phyloP scores from a whole-genome alignment of 352 stramenopile genomes.

The Phytophthora chlamydospora region DNA sequence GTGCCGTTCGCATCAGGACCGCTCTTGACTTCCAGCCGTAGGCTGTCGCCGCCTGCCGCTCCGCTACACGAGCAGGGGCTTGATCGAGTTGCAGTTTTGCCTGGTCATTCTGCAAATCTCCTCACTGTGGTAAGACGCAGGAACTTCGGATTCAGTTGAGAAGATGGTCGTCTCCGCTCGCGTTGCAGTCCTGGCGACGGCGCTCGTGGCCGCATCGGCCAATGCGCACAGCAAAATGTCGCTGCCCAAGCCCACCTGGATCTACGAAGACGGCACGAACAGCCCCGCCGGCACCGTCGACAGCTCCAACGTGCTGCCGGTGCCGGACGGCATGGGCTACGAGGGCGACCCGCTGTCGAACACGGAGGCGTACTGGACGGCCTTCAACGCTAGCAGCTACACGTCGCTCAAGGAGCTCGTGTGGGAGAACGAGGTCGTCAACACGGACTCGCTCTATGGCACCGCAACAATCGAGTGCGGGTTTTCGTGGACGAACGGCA shows the following conservation, averaged over 20 bases:
- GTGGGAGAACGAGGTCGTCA: slow-evolving; percentile 35
- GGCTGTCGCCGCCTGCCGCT: slow-evolving; percentile 7
- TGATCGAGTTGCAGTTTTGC: slow-evolving; percentile 10
- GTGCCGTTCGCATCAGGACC: slow-evolving; percentile 23
- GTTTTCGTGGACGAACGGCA: slow-evolving; percentile 41
- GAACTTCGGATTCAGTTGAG: slow-evolving; percentile 2
- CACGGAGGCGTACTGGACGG: slow-evolving; percentile 38
- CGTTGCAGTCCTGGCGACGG: slow-evolving; percentile 8
- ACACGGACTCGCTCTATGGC: slow-evolving; percentile 39
- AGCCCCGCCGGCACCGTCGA: slow-evolving; percentile 32
- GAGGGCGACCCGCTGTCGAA: slow-evolving; percentile 37
- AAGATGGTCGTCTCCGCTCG: slow-evolving; percentile 19
- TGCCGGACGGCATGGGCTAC: slow-evolving; percentile 34
- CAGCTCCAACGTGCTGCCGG: slow-evolving; percentile 33
- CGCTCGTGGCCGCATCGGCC: slow-evolving; percentile 18
- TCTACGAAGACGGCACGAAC: slow-evolving; percentile 35
- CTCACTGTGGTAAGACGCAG: slow-evolving; percentile 24
- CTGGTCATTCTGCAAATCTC: background rate
- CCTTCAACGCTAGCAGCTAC: slow-evolving; percentile 49
- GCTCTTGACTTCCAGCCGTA: slow-evolving; percentile 21
- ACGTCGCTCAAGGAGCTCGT: slow-evolving; percentile 55
- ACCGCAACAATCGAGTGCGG: slow-evolving; percentile 48
- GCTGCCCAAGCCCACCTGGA: slow-evolving; percentile 39
- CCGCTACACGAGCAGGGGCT: slow-evolving; percentile 10
- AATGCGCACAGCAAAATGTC: slow-evolving; percentile 41